Conservation (phyloP, 176 grass and related monocot genomes). For the Typha latifolia region DNA sequence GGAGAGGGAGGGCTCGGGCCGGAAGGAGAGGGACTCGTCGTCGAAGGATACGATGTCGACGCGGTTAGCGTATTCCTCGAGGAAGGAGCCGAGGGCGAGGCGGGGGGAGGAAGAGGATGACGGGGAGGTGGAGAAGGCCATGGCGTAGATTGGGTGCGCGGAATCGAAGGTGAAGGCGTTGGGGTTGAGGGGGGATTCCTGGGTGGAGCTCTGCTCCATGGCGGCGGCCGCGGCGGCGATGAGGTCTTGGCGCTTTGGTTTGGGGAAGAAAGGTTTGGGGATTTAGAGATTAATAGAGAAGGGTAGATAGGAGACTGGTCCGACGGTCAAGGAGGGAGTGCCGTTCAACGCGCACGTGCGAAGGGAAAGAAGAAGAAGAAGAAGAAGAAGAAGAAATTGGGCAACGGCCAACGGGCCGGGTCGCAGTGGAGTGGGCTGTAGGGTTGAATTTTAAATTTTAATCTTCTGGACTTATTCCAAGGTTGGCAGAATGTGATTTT, state of each 20-base stretch:
- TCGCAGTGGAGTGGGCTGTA: too few species aligned
- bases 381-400: too few species aligned
- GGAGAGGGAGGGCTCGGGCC: conserved; percentile 56
- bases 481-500: too few species aligned
- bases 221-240: neutral
- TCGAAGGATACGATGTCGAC: conserved; percentile 78
- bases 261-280: too few species aligned
- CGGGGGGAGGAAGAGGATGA: conserved; percentile 30
- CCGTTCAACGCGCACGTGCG: too few species aligned
- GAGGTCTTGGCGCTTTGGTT: neutral
- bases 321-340: too few species aligned
- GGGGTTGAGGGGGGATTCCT: conserved; percentile 31
- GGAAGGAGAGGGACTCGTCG: conserved; percentile 53
- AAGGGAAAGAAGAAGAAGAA: too few species aligned
- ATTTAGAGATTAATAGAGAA: too few species aligned
- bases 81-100: conserved; percentile 78
- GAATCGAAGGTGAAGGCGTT: conserved; percentile 80
- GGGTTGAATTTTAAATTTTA: too few species aligned
- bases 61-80: conserved; percentile 70
- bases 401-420: too few species aligned
- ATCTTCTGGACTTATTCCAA: too few species aligned
- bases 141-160: conserved; percentile 80
- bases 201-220: conserved; percentile 4
- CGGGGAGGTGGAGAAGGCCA: conserved; percentile 56
- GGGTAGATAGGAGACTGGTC: too few species aligned